Conservation (phyloP, 1,139 yeast species). For the Meyerozyma athensensis region DNA sequence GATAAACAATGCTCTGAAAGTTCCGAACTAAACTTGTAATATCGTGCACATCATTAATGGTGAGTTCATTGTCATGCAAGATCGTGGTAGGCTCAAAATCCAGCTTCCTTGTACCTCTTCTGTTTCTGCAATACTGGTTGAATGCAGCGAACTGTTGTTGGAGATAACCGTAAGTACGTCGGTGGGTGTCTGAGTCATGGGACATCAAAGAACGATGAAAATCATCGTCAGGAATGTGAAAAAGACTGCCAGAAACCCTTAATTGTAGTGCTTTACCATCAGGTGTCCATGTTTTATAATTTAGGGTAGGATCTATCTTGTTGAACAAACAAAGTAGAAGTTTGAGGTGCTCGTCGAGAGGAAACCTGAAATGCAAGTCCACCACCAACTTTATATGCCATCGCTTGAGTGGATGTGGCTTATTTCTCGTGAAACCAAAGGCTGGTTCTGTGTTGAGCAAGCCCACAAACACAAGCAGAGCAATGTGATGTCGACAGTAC, state of each 20-base stretch:
- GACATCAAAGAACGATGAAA: background rate
- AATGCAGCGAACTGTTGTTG: background rate
- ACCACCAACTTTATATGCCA: slow-evolving; percentile 36
- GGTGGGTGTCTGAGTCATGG: background rate
- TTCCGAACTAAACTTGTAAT: background rate
- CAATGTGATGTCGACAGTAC: slow-evolving; percentile 36
- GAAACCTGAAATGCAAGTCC: slow-evolving; percentile 30
- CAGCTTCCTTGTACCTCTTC: background rate
- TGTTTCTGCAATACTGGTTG: background rate
- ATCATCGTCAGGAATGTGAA: background rate
- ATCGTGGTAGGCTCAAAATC: background rate
- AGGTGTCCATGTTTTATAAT: slow-evolving; percentile 12
- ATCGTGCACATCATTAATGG: background rate
- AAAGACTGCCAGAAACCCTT: background rate
- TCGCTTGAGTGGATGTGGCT: slow-evolving; percentile 20
- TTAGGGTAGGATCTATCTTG: slow-evolving; percentile 21
- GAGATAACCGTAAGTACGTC: background rate
- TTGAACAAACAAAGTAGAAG: slow-evolving; percentile 22
- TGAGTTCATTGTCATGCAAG: background rate
- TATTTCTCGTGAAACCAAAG: slow-evolving; percentile 10
- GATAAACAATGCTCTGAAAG: background rate
- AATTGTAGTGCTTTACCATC: background rate
- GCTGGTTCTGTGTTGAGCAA: slow-evolving; percentile 13
- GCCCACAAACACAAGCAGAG: slow-evolving; percentile 36
- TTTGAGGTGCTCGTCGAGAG: slow-evolving; percentile 28